Base-by-base conservation (phyloP, 2,329 filamentous ascomycete genomes). In the Metarhizium robertsii region DNA sequence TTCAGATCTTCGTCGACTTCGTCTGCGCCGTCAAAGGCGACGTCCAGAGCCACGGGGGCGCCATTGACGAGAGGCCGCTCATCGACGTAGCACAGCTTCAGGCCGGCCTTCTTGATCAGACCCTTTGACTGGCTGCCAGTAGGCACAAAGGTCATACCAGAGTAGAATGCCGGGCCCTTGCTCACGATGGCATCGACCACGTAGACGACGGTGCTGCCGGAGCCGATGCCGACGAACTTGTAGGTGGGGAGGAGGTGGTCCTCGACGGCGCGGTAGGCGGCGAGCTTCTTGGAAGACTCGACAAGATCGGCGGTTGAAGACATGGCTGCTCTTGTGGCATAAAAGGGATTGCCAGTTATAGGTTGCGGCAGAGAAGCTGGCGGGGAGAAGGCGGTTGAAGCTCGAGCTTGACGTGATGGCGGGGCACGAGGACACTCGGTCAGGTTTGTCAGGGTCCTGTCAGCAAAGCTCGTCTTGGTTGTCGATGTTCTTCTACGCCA, bases 1-100 rank as follows among this genome's bases (percentile, higher is more conserved):
- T 97, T 99, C 58, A 99, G 75, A 53, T 95, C 88, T 50, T 90
- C 85, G 68, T 99, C 94, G 36, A 99, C 91, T 75, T 99, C 94
- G 69, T 99, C 94, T 4, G 94, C 94, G 54, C 94, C 94, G 67
- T 99, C 94, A 68, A 99, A 99, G 52, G 88, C 89, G 18, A 97
- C 87, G 65, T 97, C 92, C 32, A 99, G 79, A 49, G 73, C 70
- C n/a, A 75, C 70, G 38, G 74, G 72, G 56, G 63, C 64, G 60
- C 71, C 73, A 42, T 65, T 57, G 13, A 66, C 64, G 18, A 66
- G 68, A 1, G 88, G 86, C 16, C 95, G 75, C 58, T 87, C 83
- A 65, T 92, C 87, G 64, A 95, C 88, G 61, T 20, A 20, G 42
- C 42, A 45, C 18, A 20, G n/a, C 4, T 20, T 45, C 18, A 45